Conservation (phyloP, 805 yeast genomes). For the Saturnispora zaruensis region DNA sequence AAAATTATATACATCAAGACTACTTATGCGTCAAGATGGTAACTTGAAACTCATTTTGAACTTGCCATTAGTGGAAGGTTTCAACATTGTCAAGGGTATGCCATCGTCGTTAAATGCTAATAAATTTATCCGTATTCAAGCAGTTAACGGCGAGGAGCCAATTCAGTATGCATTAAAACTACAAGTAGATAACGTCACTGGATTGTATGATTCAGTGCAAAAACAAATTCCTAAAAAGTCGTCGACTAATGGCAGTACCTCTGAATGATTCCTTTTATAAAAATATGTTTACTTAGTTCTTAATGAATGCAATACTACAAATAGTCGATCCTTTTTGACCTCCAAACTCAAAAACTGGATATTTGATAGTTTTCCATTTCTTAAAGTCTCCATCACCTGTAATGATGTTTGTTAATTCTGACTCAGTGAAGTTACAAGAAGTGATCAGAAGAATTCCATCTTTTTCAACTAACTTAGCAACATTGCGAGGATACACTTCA, state of each 20-base stretch:
- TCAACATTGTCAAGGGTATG: slow-evolving; percentile 69
- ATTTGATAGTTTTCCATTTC: slow-evolving; percentile 59
- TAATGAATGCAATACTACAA: slow-evolving; percentile 74
- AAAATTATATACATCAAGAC: slow-evolving; percentile 41
- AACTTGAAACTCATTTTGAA: slow-evolving; percentile 76
- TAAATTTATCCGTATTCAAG: slow-evolving; percentile 69
- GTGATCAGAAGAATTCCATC: slow-evolving; percentile 69
- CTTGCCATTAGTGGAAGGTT: slow-evolving; percentile 51
- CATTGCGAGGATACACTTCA: slow-evolving; percentile 55
- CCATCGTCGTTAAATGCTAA: slow-evolving; percentile 79
- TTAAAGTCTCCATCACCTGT: slow-evolving; percentile 35
- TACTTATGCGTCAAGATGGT: slow-evolving; percentile 89
- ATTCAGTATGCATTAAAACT: slow-evolving; percentile 78
- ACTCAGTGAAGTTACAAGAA: slow-evolving; percentile 87
- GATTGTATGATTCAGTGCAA: slow-evolving; percentile 44
- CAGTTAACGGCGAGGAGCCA: slow-evolving; percentile 57
- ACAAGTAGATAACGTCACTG: slow-evolving; percentile 49
- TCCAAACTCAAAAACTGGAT: slow-evolving; percentile 83
- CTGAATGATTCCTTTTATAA: neutral
- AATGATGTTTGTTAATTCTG: slow-evolving; percentile 54
- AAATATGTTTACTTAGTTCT: slow-evolving; percentile 8
- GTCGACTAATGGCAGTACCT: neutral
- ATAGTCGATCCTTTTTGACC: slow-evolving; percentile 85
- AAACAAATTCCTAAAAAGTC: slow-evolving; percentile 24
- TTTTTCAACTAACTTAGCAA: slow-evolving; percentile 44